Evolutionary conservation across 2,329 filamentous ascomycete genomes (phyloP), one percentile per base, ranked within the genome.

Genomic region (Trichoderma citrinoviride): DNA sequence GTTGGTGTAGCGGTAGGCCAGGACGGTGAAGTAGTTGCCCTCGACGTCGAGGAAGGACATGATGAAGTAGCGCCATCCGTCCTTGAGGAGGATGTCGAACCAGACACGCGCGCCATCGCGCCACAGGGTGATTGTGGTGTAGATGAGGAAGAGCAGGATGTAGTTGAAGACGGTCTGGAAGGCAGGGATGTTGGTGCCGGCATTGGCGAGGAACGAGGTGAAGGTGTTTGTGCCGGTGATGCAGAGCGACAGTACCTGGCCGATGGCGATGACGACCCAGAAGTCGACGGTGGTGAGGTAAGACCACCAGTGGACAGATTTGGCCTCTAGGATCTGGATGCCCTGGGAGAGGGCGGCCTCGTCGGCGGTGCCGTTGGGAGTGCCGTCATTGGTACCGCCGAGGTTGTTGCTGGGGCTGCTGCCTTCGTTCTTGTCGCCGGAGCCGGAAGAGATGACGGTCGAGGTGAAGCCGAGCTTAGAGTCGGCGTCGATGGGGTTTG

Each of bases 91-190:
- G 63, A 96, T 76, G 55, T 80, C 79, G 53, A 79, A 74, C 84
- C 90, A 96, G 71, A 85, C 86, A 72, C 86, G 87, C 70, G 87
- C 83, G 5, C 95, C 94, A 74, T 96, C 92, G 70, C 85, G 84
- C 81, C 91, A 90, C 40, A 97, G 79, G 15, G 92, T 93, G 73
- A 90, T 87, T 44, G 87, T 83, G 25, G 92, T 90, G 81, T 96
- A 99, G 74, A 97, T 86, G 65, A 92, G 64, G 67, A 89, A 89
- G 68, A 99, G 85, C 56, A 97, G 79, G 49, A 93, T 84, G 78
- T 99, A 99, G 79, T 95, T 97, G 84, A 97, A 96, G 72, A 98
- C 86, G 33, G 91, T 92, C 80, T 99, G 95, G 81, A 98, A 97
- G 63, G 95, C 92, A 7, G 95, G 95, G 70, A 98, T 96, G 67